A percentile compares a stretch with the other conserved stretches of the same genome.
phyloP scores from a whole-genome alignment of 2,329 filamentous ascomycete genomes.

The Penicillium oxalicum region DNA sequence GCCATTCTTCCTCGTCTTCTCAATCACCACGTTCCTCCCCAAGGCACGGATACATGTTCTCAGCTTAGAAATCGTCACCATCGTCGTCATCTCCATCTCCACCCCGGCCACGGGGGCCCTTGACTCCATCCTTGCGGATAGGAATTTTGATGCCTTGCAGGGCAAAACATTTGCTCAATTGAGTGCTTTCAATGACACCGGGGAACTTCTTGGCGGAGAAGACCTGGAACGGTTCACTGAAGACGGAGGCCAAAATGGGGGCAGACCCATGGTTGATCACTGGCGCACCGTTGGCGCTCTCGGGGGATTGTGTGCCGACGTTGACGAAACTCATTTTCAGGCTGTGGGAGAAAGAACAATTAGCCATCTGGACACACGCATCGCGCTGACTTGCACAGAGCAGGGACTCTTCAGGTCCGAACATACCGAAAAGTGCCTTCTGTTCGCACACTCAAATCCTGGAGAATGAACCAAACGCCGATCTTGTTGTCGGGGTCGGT shows the following conservation, averaged over 20 bases:
- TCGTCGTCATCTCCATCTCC: constrained; percentile 31
- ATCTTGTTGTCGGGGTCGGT: constrained; percentile 72
- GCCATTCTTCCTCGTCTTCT: no score
- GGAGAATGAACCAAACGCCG: constrained; percentile 94
- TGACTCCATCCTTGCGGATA: constrained; percentile 76
- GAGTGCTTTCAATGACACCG: constrained; percentile 89
- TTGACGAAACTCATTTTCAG: constrained; percentile 77
- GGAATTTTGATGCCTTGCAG: constrained; percentile 94
- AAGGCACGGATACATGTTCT: background rate
- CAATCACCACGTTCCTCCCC: background rate
- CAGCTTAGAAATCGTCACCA: constrained; percentile 26
- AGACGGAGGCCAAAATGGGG: constrained; percentile 76
- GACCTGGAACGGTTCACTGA: constrained; percentile 85
- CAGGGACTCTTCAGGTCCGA: background rate
- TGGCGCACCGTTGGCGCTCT: constrained; percentile 36
- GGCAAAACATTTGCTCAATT: constrained; percentile 87
- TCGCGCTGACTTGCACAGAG: no score
- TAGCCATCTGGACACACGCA: background rate
- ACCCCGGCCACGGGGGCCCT: constrained; percentile 32
- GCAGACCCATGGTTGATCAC: constrained; percentile 68
- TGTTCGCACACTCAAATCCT: constrained; percentile 89
- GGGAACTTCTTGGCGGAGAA: constrained; percentile 98
- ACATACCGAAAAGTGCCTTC: constrained; percentile 82
- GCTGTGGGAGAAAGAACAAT: constrained; percentile 30
- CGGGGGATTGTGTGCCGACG: constrained; percentile 53